A percentile compares a stretch with the other conserved stretches of the same genome.
Evolutionary conservation across 768 basidiomycete genomes (phyloP).

Genomic region (Agaricus sinodeliciosus): DNA sequence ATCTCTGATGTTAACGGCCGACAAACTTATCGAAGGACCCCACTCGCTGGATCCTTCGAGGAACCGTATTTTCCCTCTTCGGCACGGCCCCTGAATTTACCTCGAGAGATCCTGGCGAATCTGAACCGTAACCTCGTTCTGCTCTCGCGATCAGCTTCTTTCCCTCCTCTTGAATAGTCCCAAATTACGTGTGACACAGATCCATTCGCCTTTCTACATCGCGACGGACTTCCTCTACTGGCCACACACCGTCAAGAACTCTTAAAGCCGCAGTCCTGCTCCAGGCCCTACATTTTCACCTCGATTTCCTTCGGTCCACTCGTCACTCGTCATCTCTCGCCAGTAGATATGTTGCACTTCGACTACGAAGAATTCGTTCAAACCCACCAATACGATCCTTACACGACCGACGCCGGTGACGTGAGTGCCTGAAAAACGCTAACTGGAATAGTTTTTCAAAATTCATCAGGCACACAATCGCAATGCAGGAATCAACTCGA

Average conservation of each 20-base stretch:
- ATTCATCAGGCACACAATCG: background rate
- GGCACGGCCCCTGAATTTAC: constrained; percentile 8
- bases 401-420: too few relatives aligned
- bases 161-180: background rate
- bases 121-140: background rate
- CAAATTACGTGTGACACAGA: constrained; percentile 7
- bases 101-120: constrained; percentile 7
- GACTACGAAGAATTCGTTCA: background rate
- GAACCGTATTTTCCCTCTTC: background rate
- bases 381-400: background rate
- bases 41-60: background rate
- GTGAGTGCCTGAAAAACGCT: background rate
- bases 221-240: background rate
- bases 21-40: background rate
- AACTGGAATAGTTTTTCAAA: background rate
- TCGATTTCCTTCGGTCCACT: background rate
- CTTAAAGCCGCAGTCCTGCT: background rate
- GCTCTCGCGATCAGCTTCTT: constrained; percentile 2
- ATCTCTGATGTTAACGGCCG: background rate
- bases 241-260: background rate
- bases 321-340: background rate
- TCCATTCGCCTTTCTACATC: background rate
- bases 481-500: background rate
- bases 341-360: background rate
- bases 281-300: background rate